Evolutionary conservation across 805 yeast species (phyloP).

Genomic region (Candida cerambycidarum): DNA sequence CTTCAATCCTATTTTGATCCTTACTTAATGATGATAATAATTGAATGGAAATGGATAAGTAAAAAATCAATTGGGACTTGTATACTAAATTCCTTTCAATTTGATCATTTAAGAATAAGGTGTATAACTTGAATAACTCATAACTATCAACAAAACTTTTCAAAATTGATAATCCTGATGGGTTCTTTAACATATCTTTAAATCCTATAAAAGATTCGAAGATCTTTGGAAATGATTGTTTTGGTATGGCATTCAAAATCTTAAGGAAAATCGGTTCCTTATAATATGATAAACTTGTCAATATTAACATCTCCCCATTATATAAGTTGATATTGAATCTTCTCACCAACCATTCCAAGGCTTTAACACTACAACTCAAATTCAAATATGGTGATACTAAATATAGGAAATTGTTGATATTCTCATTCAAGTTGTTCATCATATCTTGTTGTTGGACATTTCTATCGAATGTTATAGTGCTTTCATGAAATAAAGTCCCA

Average conservation of each 20-base stretch:
- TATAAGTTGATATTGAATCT: constrained; percentile 82
- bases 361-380: constrained; percentile 71
- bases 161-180: constrained; percentile 67
- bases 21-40: constrained; percentile 62
- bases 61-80: constrained; percentile 73
- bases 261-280: constrained; percentile 71
- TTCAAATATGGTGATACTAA: constrained; percentile 76
- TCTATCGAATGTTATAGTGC: constrained; percentile 79
- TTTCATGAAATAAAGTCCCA: constrained; percentile 75
- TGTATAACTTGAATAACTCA: constrained; percentile 65
- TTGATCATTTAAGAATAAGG: constrained; percentile 51
- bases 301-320: constrained; percentile 68
- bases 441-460: constrained; percentile 78
- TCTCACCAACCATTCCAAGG: constrained; percentile 94
- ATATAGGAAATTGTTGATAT: constrained; percentile 71
- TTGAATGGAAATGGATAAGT: constrained; percentile 69
- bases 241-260: constrained; percentile 67
- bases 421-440: constrained; percentile 67
- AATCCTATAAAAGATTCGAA: constrained; percentile 71
- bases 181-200: constrained; percentile 61
- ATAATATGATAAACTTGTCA: constrained; percentile 81
- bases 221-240: constrained; percentile 64
- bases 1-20: constrained; percentile 44
- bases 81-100: constrained; percentile 57
- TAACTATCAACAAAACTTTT: constrained; percentile 68